Evolutionary conservation across 768 basidiomycete genomes (phyloP), one percentile per base, ranked within the genome.

Genomic region (Psilocybe cubensis): DNA sequence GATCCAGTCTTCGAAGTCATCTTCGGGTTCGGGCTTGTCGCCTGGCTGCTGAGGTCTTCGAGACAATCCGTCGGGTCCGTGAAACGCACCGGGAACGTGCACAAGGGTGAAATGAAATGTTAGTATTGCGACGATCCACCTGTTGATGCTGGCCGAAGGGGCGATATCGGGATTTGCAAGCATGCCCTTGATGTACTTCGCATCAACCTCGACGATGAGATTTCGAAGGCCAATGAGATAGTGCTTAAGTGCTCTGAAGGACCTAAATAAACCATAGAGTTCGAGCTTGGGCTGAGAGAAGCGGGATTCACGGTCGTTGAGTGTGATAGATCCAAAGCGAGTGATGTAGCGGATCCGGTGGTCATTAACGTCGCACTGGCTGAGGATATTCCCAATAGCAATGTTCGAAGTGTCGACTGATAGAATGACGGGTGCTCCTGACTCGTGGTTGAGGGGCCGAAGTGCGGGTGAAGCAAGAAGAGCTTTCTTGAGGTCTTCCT

Each of bases 1-100:
- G 20, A 65, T 54, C 63, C 63, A 65, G 24, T 60, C 58, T 12
- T 65, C 56, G 28, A 58, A 52, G 25, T 62, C 58, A 31, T 60
- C 54, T 7, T 52, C 51, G 4, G 21, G 24, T 23, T 55, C 48
- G 3, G 47, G 27, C 10, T 57, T 52, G 10, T 60, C 52, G 8
- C 54, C 58, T 2, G 55, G 52, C 31, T 63, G 56, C 9, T 43
- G 25, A n/a, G 21, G 10, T 29, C 61, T 20, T 29, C 61, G 44
- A 11, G 61, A 62, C 3, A 62, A 41, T 3, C 57, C 61, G 49
- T 62, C 60, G 17, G 60, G 52, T 27, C 57, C 55, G 21, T 61
- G 52, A 38, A 54, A 54, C 8, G 18, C 25, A 10, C 56, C 60
- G 12, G 60, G 57, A 12, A 61, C 52, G 23, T 61, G 60, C 2